phyloP scores from a whole-genome alignment of 139 green algal genomes.

The Chlamydomonas incerta region DNA sequence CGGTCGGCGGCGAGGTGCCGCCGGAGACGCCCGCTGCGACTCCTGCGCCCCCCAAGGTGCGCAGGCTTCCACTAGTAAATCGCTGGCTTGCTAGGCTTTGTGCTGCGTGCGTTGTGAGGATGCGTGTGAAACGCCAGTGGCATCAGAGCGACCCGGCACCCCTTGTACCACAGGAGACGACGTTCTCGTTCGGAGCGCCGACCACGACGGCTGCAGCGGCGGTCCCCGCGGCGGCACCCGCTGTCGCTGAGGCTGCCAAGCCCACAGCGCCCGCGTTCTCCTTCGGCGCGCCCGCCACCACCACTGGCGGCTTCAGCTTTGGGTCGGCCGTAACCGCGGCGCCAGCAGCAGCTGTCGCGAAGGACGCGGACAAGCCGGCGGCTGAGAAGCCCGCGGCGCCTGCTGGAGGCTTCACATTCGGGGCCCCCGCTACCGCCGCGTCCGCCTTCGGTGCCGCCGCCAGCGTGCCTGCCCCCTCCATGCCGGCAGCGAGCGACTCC shows the following conservation, averaged over 20 bases:
- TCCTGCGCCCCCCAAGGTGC: neutral
- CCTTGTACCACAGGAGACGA: too few relatives aligned
- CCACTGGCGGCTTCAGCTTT: neutral
- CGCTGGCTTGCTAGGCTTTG: too few relatives aligned
- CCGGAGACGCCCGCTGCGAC: neutral
- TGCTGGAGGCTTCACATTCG: neutral
- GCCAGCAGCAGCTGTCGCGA: too few relatives aligned
- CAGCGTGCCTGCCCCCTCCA: neutral
- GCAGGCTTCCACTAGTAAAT: neutral
- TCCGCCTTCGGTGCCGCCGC: neutral
- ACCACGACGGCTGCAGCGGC: neutral
- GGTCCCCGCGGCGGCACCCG: neutral
- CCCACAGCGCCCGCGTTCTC: neutral
- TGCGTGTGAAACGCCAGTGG: neutral
- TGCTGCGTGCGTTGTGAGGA: too few relatives aligned
- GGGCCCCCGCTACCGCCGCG: neutral
- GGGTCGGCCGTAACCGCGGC: neutral
- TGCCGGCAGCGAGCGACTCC: neutral
- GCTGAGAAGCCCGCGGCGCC: neutral
- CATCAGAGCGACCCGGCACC: too few relatives aligned
- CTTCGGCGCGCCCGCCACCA: neutral
- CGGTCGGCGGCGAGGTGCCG: neutral
- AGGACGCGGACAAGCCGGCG: neutral
- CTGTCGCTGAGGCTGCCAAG: neutral
- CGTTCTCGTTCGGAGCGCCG: neutral